Conservation (phyloP, 2,329 filamentous ascomycete genomes). For the Trichoderma sp. region DNA sequence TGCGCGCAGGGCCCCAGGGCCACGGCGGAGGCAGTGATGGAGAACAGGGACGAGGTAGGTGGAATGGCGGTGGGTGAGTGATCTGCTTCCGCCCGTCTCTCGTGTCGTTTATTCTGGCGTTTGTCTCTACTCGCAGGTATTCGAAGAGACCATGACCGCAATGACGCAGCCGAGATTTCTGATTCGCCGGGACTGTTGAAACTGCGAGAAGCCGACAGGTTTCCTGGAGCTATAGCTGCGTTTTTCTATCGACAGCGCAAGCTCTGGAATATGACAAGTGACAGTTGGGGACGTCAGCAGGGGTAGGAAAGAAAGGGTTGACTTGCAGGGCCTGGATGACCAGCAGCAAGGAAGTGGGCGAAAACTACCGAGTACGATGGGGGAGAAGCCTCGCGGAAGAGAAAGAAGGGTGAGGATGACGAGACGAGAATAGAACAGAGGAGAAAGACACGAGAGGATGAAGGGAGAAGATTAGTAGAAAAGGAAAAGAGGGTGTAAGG, state of each 20-base stretch:
- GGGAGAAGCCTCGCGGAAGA: slow-evolving; percentile 1
- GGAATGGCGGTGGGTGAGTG: slow-evolving; percentile 13
- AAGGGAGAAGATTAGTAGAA: neutral
- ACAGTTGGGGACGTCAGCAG: slow-evolving; percentile 21
- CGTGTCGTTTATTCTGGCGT: neutral
- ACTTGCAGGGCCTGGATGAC: slow-evolving; percentile 19
- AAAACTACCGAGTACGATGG: slow-evolving; percentile 10
- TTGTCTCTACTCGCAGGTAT: neutral
- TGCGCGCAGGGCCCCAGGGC: neutral
- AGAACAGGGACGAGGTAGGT: neutral
- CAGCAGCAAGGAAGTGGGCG: slow-evolving; percentile 13
- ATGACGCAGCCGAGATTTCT: neutral
- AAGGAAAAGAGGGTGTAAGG: neutral
- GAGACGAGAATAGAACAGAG: neutral
- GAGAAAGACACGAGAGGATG: neutral
- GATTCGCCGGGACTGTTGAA: neutral
- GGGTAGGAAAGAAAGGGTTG: slow-evolving; percentile 21
- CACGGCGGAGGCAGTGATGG: neutral
- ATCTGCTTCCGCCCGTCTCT: neutral
- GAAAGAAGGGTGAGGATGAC: neutral
- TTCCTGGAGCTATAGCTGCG: neutral
- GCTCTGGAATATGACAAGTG: slow-evolving; percentile 16
- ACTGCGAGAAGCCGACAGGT: neutral
- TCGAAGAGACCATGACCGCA: slow-evolving; percentile 9
- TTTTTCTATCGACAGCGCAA: slow-evolving; percentile 10